These are phyloP conservation scores for Trichosphaerium sp. DNA, from an alignment of 78 protist genomes.

Conservation along the genomic window DNA sequence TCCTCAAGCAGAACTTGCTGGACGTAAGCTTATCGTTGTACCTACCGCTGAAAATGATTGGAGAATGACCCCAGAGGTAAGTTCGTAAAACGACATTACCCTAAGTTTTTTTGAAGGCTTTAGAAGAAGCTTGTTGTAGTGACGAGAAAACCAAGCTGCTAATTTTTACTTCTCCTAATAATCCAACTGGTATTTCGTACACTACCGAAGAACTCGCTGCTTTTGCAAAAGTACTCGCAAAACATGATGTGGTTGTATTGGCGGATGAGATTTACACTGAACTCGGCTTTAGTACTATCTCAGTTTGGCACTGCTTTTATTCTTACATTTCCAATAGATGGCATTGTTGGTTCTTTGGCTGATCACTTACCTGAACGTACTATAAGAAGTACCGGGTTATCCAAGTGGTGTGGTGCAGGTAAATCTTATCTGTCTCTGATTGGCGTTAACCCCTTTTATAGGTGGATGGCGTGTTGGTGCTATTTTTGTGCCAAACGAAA, in stretches of 20 bases:
- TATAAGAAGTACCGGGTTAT: not conserved
- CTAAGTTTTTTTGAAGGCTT: too few species aligned
- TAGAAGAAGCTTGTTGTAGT: too few species aligned
- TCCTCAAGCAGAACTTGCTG: not conserved
- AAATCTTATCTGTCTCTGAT: too few species aligned
- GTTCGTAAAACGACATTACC: too few species aligned
- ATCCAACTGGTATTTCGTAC: not conserved
- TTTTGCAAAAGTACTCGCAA: not conserved
- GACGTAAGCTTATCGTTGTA: not conserved
- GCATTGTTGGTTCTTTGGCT: not conserved
- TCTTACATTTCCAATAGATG: too few species aligned
- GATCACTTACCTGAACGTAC: not conserved
- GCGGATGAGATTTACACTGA: not conserved
- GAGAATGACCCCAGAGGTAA: not conserved
- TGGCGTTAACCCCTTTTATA: too few species aligned
- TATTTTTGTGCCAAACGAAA: not conserved
- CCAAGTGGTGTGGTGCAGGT: conserved; percentile 12
- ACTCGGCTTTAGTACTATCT: not conserved
- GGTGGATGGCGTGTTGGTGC: conserved; percentile 8
- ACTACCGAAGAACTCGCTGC: not conserved
- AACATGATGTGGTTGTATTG: not conserved
- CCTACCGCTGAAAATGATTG: not conserved
- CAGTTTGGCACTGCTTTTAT: not conserved
- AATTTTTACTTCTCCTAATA: not conserved
- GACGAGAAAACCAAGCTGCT: not conserved